Conservation (phyloP, 495 filamentous ascomycete genomes). For the Lindgomyces ingoldianus region DNA sequence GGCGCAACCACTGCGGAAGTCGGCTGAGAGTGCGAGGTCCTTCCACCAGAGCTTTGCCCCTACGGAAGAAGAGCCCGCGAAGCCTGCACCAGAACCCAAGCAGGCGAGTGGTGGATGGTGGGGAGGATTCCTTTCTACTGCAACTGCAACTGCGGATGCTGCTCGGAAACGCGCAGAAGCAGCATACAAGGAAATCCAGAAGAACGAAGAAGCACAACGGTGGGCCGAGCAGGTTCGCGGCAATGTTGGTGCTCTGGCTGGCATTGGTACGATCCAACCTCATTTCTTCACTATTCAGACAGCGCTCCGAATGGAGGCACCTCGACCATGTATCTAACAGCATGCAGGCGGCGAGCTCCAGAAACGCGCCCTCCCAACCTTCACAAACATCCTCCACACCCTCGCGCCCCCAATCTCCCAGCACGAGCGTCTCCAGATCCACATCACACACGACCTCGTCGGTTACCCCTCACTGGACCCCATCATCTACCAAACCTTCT, state of each 20-base stretch:
- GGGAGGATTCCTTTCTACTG: constrained; percentile 69
- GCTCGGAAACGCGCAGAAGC: constrained; percentile 95
- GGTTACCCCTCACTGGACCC: constrained; percentile 94
- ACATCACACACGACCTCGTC: constrained; percentile 92
- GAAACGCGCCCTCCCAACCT: constrained; percentile 87
- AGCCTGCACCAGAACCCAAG: constrained; percentile 45
- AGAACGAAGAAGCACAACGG: constrained; percentile 92
- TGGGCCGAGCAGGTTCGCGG: constrained; percentile 95
- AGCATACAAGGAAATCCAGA: constrained; percentile 89
- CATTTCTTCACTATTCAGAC: background rate
- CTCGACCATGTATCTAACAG: constrained; percentile 3
- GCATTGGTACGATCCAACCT: constrained; percentile 66
- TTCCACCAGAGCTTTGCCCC: constrained; percentile 58
- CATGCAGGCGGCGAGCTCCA: constrained; percentile 82
- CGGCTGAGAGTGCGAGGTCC: constrained; percentile 70
- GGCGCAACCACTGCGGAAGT: constrained; percentile 58
- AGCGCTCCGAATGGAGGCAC: background rate
- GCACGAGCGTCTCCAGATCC: constrained; percentile 96
- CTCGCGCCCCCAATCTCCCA: constrained; percentile 96
- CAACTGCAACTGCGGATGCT: constrained; percentile 59
- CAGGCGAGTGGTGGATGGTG: constrained; percentile 74
- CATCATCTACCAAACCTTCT: constrained; percentile 89
- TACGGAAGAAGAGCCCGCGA: constrained; percentile 49
- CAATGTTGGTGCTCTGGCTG: constrained; percentile 79
- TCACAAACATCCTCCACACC: constrained; percentile 89